Evolutionary conservation across 2,329 filamentous ascomycete genomes (phyloP), one percentile per base, ranked within the genome.

Genomic region (Trichoderma gracile): DNA sequence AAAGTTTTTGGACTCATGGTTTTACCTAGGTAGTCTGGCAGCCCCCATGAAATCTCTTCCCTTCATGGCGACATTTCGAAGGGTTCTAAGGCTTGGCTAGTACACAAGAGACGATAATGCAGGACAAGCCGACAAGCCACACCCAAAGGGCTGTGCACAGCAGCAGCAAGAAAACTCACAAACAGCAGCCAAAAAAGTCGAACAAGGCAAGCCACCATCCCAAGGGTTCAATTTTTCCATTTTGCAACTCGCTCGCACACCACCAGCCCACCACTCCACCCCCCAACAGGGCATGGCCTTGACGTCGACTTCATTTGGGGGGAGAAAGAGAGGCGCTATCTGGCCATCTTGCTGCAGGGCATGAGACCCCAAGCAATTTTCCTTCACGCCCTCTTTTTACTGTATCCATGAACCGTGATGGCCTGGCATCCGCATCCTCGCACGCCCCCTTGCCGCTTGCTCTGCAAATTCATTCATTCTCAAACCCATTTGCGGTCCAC

Each of bases 261-360:
- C 21, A 33, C 52, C 52, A 40, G n/a, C n/a, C n/a, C 52, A 23
- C 6, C 50, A 21, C 30, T 5, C 33, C 3, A 10, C 10, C 33
- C 2, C 33, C 33, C 3, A 38, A 38, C 33, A 12, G 33, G 33
- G 33, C 33, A 38, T 25, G 47, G 25, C 47, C n/a, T 50, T 33
- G 49, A 61, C 33, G 58, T 43, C 53, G 46, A 43, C 43, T 49
- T 59, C 57, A 60, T 49, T 30, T 63, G 15, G 56, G 67, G n/a
- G n/a, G n/a, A n/a, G 25, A 3, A 25, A 5, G 5, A 14, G 33
- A 17, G 49, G 25, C 27, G 27, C 27, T 52, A 52, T 52, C 49
- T 52, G 49, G 49, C 17, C 49, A 52, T 52, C 25, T 52, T 30
- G 33, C 70, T 73, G 71, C 71, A 73, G 72, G 72, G 71, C 70